These are phyloP conservation scores for Discostella stelligeroides DNA, from an alignment of 108 stramenopile genomes.

Conservation along the genomic window DNA sequence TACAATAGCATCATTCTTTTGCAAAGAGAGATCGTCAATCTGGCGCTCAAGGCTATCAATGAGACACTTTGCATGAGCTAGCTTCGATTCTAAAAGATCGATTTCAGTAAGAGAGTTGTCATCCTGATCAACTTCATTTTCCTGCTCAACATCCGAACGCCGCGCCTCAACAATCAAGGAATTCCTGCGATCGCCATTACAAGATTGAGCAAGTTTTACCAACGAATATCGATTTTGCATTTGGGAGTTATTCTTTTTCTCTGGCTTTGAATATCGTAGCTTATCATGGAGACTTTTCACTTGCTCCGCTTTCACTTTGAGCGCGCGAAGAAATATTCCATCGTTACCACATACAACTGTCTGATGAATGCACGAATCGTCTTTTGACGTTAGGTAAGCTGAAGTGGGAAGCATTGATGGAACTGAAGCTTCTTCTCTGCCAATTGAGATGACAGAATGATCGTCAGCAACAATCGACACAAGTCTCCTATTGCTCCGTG, in stretches of 20 bases:
- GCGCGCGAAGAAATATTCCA: slow-evolving; percentile 8
- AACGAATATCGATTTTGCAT: slow-evolving; percentile 7
- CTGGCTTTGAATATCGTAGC: not conserved
- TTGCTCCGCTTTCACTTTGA: slow-evolving; percentile 18
- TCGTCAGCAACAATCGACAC: not conserved
- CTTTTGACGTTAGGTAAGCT: slow-evolving; percentile 2
- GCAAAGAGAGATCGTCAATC: slow-evolving; percentile 40
- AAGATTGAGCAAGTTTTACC: not conserved
- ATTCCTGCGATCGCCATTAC: not conserved
- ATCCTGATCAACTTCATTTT: not conserved
- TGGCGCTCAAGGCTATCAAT: slow-evolving; percentile 33
- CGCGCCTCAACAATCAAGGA: slow-evolving; percentile 1
- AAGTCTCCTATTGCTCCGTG: not conserved
- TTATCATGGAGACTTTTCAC: slow-evolving; percentile 16
- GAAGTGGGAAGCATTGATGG: not conserved
- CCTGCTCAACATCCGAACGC: not conserved
- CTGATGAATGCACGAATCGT: slow-evolving; percentile 4
- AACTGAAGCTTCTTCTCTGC: not conserved
- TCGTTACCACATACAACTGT: not conserved
- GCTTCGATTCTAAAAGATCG: slow-evolving; percentile 22
- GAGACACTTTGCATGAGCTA: slow-evolving; percentile 34
- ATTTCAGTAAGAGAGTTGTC: slow-evolving; percentile 11
- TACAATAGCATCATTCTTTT: slow-evolving; percentile 49
- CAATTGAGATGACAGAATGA: not conserved
- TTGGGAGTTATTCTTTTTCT: not conserved